Evolutionary conservation across 1,139 yeast species (phyloP).

Genomic region (Protomyces macrosporus): DNA sequence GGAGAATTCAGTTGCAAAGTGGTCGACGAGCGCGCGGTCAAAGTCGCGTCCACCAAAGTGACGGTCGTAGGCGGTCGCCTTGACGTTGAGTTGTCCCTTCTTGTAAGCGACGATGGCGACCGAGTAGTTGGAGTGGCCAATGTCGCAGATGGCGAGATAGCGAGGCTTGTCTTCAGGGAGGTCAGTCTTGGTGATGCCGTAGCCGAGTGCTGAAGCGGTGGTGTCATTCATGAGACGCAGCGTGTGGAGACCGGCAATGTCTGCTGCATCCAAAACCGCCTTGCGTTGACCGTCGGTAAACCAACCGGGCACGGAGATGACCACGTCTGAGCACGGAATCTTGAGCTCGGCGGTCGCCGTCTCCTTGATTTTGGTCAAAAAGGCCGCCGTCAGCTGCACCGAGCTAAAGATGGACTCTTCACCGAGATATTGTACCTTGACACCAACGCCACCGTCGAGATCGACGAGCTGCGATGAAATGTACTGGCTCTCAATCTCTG

Average conservation of each 20-base stretch:
- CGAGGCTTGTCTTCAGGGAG: constrained; percentile 89
- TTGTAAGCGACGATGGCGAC: constrained; percentile 86
- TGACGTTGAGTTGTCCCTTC: constrained; percentile 90
- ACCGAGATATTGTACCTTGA: constrained; percentile 79
- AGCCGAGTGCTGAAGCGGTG: constrained; percentile 98
- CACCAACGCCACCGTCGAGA: constrained; percentile 64
- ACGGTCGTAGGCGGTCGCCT: constrained; percentile 89
- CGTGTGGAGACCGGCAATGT: constrained; percentile 94
- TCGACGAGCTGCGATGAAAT: constrained; percentile 62
- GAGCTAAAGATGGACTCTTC: constrained; percentile 74
- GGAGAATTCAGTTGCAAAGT: constrained; percentile 88
- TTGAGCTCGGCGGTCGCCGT: constrained; percentile 78
- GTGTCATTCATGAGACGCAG: constrained; percentile 95
- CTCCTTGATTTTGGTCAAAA: constrained; percentile 80
- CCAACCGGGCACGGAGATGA: constrained; percentile 95
- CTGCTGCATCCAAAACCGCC: constrained; percentile 92
- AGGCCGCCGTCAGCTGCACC: constrained; percentile 91
- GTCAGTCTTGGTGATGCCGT: constrained; percentile 96
- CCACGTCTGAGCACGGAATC: constrained; percentile 72
- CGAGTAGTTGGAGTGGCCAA: constrained; percentile 94
- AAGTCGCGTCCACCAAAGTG: constrained; percentile 98
- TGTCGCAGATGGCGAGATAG: constrained; percentile 87
- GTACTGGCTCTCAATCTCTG: constrained; percentile 62
- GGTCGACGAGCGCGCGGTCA: constrained; percentile 87
- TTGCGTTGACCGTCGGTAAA: constrained; percentile 95